Evolutionary conservation across 495 filamentous ascomycete genomes (phyloP).

Genomic region (Extremus antarcticus): DNA sequence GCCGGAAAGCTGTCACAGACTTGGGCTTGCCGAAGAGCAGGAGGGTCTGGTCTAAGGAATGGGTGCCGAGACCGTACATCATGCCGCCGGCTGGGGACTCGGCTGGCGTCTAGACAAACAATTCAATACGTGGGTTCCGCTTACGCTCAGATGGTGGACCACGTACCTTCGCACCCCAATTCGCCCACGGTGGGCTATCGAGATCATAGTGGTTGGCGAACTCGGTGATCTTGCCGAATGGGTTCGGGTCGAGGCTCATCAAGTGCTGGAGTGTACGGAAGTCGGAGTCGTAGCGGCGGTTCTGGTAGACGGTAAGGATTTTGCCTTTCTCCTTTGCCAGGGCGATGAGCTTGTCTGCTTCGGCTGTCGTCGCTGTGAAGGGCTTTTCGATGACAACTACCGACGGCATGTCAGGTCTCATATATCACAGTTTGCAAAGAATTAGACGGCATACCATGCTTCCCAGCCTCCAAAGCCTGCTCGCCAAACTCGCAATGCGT

Average conservation of each 20-base stretch:
- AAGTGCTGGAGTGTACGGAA: constrained; percentile 64
- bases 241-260: constrained; percentile 35
- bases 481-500: constrained; percentile 60
- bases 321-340: constrained; percentile 52
- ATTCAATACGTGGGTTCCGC: not conserved
- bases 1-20: constrained; percentile 55
- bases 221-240: constrained; percentile 61
- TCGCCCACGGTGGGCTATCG: constrained; percentile 48
- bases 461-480: constrained; percentile 58
- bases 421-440: too few relatives aligned
- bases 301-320: constrained; percentile 74
- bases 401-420: too few relatives aligned
- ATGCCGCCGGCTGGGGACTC: constrained; percentile 57
- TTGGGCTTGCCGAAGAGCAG: constrained; percentile 67
- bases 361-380: constrained; percentile 59
- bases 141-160: too few relatives aligned
- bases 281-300: constrained; percentile 77
- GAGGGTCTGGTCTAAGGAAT: constrained; percentile 73
- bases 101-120: not conserved
- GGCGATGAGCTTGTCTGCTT: constrained; percentile 59
- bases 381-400: constrained; percentile 85
- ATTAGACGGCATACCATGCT: constrained; percentile 30
- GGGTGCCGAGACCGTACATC: constrained; percentile 74
- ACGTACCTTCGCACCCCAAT: constrained; percentile 24
- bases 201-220: constrained; percentile 82